Percentiles rank a stretch among this genome's conserved stretches.
Evolutionary conservation across 345 rosid species (phyloP).

Genomic region (Erysimum cheiranthoides): DNA sequence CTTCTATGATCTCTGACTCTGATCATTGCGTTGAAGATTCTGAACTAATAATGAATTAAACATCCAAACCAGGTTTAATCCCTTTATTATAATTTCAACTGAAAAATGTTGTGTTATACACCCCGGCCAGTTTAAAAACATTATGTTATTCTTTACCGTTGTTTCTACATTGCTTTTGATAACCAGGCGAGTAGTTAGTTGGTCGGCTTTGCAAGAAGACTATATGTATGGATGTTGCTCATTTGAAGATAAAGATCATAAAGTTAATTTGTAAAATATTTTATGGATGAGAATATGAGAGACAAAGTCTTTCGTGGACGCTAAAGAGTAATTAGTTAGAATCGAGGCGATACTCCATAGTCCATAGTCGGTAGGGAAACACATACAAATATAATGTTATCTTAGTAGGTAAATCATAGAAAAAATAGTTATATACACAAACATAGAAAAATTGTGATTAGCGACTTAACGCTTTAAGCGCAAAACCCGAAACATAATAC

Average conservation of each 20-base stretch:
- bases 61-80: not conserved
- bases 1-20: not conserved
- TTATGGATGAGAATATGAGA: not conserved
- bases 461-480: constrained; percentile 32
- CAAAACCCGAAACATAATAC: constrained; percentile 33
- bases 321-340: not conserved
- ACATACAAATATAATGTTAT: not conserved
- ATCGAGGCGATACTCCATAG: not conserved
- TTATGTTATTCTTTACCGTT: not conserved
- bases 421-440: not conserved
- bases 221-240: not conserved
- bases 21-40: not conserved
- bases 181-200: not conserved
- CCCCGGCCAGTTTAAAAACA: not conserved
- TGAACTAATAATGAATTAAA: not conserved
- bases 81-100: not conserved
- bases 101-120: not conserved
- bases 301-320: not conserved
- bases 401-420: not conserved
- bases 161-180: not conserved
- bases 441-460: constrained; percentile 8
- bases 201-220: constrained; percentile 25
- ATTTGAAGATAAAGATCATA: not conserved
- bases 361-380: not conserved
- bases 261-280: not conserved